Conservation (phyloP, 2,329 filamentous ascomycete genomes). For the Aspergillaceae sp. region DNA sequence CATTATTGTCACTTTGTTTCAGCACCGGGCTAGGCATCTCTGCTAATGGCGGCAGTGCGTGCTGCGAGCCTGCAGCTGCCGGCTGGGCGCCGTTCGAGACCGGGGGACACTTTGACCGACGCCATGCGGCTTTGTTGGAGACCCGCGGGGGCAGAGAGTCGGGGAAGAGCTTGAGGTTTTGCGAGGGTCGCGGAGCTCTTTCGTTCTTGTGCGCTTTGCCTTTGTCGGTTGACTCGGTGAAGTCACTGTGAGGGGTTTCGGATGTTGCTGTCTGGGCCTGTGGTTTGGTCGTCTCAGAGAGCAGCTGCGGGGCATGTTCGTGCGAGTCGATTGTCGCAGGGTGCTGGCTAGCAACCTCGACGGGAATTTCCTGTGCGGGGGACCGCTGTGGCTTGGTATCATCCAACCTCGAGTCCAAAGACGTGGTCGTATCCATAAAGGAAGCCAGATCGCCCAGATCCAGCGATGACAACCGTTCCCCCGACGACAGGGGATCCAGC, state of each 20-base stretch:
- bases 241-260: too few relatives aligned
- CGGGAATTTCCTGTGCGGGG: neutral
- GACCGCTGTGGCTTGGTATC: conserved; percentile 15
- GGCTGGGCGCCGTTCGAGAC: conserved; percentile 4
- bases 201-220: neutral
- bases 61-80: conserved; percentile 3
- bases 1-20: neutral
- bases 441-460: conserved; percentile 26
- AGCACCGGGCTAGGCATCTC: too few relatives aligned
- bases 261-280: too few relatives aligned
- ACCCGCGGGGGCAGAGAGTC: conserved; percentile 23
- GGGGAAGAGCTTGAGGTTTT: conserved; percentile 25
- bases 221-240: neutral
- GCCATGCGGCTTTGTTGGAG: conserved; percentile 20
- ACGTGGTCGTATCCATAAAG: conserved; percentile 25
- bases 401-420: conserved; percentile 16
- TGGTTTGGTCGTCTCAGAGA: too few relatives aligned
- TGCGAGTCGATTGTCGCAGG: too few relatives aligned
- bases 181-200: neutral
- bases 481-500: conserved; percentile 8
- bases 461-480: conserved; percentile 18
- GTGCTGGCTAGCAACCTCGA: too few relatives aligned
- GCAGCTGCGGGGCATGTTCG: too few relatives aligned
- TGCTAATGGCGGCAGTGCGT: neutral
- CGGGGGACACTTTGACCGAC: conserved; percentile 13